Conservation (phyloP, 1,284 basidiomycete species). For the Trichosporon sp. region DNA sequence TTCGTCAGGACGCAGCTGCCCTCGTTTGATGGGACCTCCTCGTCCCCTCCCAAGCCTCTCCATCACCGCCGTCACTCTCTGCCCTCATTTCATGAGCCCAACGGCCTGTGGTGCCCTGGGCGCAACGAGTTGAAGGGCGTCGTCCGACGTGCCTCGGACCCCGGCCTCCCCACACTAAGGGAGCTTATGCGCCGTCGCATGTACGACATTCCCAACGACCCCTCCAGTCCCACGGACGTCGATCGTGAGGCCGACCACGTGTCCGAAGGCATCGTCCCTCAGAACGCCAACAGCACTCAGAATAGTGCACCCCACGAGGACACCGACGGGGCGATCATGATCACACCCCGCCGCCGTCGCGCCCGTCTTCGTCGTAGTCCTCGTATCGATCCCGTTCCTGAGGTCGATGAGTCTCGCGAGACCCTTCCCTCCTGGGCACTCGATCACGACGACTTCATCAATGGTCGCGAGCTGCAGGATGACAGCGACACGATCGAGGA, state of each 20-base stretch:
- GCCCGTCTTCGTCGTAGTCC: neutral
- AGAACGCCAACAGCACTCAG: too few relatives aligned
- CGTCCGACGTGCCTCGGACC: neutral
- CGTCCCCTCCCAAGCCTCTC: neutral
- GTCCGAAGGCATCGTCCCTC: too few relatives aligned
- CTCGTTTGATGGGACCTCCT: neutral
- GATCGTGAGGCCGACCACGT: too few relatives aligned
- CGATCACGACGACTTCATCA: neutral
- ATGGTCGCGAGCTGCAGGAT: neutral
- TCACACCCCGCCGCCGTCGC: neutral
- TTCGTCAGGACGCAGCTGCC: neutral
- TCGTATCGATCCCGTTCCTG: neutral
- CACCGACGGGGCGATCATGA: neutral
- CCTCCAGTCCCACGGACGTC: neutral
- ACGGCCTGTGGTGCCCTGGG: neutral
- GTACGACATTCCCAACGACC: neutral
- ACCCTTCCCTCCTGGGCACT: neutral
- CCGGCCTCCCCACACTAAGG: neutral
- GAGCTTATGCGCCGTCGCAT: neutral
- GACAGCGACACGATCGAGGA: neutral
- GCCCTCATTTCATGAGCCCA: neutral
- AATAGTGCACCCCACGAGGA: neutral
- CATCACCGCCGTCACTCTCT: neutral
- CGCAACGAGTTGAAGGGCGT: neutral
- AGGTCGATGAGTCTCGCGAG: neutral